Conservation (phyloP, 1,139 yeast species). For the Williopsis jadinii region DNA sequence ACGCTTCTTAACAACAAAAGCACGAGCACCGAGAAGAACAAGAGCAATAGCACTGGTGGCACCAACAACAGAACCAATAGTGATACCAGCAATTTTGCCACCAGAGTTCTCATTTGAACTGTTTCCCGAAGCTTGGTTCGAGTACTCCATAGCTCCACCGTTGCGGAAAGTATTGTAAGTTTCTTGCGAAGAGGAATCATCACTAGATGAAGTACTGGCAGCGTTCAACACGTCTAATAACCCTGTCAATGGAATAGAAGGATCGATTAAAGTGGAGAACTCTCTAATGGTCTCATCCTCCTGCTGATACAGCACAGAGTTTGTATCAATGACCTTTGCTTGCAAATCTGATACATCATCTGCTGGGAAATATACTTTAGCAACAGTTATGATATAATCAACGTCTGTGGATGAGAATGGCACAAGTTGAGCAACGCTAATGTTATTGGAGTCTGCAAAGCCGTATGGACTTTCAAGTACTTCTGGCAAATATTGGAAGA, state of each 20-base stretch:
- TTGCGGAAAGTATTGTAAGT: neutral
- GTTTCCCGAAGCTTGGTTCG: slow-evolving; percentile 5
- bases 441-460: slow-evolving; percentile 27
- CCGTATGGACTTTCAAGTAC: slow-evolving; percentile 49
- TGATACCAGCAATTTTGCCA: slow-evolving; percentile 17
- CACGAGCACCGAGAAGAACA: slow-evolving; percentile 34
- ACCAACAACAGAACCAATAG: slow-evolving; percentile 63
- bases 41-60: slow-evolving; percentile 49
- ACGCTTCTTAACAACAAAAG: slow-evolving; percentile 29
- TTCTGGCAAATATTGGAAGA: slow-evolving; percentile 61
- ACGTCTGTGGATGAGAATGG: slow-evolving; percentile 48
- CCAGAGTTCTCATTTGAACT: no score
- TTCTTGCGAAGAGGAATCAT: slow-evolving; percentile 8
- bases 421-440: slow-evolving; percentile 53
- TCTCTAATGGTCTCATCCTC: slow-evolving; percentile 38
- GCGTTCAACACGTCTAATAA: slow-evolving; percentile 26
- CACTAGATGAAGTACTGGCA: slow-evolving; percentile 17
- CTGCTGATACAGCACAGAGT: slow-evolving; percentile 45
- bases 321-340: slow-evolving; percentile 33
- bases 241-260: slow-evolving; percentile 56
- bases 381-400: slow-evolving; percentile 62
- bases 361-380: slow-evolving; percentile 68
- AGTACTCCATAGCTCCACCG: slow-evolving; percentile 29
- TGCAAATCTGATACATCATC: slow-evolving; percentile 38
- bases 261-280: slow-evolving; percentile 54